Evolutionary conservation across 192 early-diverging fungal genomes (phyloP), one percentile per base, ranked within the genome.

Genomic region (Phycomyces nitens): DNA sequence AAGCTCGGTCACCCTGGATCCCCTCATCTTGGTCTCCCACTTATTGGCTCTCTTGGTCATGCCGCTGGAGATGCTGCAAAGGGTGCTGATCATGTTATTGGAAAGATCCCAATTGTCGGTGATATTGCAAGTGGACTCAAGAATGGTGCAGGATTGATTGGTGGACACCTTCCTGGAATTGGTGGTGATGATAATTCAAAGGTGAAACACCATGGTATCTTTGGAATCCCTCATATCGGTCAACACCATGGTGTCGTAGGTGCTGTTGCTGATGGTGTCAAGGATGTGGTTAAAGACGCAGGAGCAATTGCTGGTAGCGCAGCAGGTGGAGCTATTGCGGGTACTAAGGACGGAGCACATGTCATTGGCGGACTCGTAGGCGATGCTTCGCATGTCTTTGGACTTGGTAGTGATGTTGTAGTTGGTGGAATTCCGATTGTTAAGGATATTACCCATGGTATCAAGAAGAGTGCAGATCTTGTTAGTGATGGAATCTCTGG

Each of bases 101-200:
- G 34, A n/a, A n/a, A 56, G 20, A 34, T 56, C 0, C 14, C 7
- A 18, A 20, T 1, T 38, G 54, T 56, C 16, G 54, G 14, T 38
- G 54, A 29, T 27, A 56, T 38, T 16, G 55, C 34, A 12, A 56
- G 34, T 1, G 55, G 34, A 34, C 26, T 56, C 27, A 56, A 56
- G 26, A 56, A 56, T 23, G 27, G 55, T 56, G 55, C 12, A 20
- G n/a, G 34, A 8, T 20, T 27, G 22, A 15, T 34, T 7, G 29
- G 9, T 50, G 47, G 16, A 15, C 7, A 20, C 5, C 47, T 50
- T 1, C 47, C 47, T 50, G 29, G 29, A 5, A 34, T 34, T 7
- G 29, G 29, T 34, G 7, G 7, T 34, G 29, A 34, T 34, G 29
- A 34, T 34, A 7, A 34, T 34, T 34, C 29, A 34, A 34, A 34